phyloP scores from a whole-genome alignment of 208 protist species.

The Leishmania mexicana region DNA sequence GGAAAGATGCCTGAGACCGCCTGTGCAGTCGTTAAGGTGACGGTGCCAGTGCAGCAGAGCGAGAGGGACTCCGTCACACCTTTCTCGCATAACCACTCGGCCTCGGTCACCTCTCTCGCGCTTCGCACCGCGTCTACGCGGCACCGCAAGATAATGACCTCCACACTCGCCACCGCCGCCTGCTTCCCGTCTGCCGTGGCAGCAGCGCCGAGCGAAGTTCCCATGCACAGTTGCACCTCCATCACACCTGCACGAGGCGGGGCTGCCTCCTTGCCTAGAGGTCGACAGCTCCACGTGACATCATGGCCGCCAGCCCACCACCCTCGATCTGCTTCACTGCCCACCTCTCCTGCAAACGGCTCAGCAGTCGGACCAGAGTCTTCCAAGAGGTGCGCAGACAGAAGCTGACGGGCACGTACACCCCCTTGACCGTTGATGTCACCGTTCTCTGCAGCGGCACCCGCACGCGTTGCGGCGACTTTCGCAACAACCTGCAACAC shows the following conservation, averaged over 20 bases:
- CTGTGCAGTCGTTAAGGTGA: not conserved
- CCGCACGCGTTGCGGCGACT: not conserved
- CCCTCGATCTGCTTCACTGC: not conserved
- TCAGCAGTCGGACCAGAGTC: not conserved
- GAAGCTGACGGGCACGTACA: not conserved
- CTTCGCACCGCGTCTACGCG: constrained; percentile 17
- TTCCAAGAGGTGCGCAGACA: not conserved
- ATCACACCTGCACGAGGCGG: constrained; percentile 21
- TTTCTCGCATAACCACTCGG: constrained; percentile 1
- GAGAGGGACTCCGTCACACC: not conserved
- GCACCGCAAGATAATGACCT: constrained; percentile 12
- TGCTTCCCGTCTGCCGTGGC: not conserved
- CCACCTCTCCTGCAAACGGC: not conserved
- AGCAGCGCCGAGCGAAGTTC: not conserved
- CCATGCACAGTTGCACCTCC: constrained; percentile 8
- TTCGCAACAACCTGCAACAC: constrained; percentile 7
- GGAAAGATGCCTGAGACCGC: constrained; percentile 15
- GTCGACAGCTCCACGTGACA: constrained; percentile 18
- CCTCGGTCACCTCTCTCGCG: not conserved
- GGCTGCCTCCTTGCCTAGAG: constrained; percentile 17
- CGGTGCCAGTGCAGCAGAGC: not conserved
- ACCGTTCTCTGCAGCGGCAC: too few species aligned
- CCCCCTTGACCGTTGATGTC: not conserved
- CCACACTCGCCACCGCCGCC: not conserved
- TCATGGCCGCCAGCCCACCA: constrained; percentile 19